These are phyloP conservation scores for Cryptococcus maquisensis DNA, from an alignment of 1,284 basidiomycete genomes.

Conservation along the genomic window DNA sequence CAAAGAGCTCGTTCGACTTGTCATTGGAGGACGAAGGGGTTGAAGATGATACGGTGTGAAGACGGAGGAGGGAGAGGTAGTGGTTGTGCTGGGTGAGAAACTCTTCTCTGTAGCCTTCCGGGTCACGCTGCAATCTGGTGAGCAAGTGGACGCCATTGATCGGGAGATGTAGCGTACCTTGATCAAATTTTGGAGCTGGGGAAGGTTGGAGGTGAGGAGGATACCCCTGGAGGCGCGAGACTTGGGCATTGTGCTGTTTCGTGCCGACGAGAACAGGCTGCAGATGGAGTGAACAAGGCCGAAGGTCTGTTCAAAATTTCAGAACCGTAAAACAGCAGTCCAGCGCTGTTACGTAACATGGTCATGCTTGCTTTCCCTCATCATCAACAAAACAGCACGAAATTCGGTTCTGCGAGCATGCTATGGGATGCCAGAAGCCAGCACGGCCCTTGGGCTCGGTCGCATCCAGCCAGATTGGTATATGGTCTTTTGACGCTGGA, in stretches of 20 bases:
- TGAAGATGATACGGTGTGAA: conserved; percentile 49
- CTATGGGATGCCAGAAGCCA: no score
- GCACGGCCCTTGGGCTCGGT: no score
- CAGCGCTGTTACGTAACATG: neutral
- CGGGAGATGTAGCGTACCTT: conserved; percentile 52
- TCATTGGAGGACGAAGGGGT: conserved; percentile 23
- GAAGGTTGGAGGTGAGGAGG: conserved; percentile 56
- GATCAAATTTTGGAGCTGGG: conserved; percentile 86
- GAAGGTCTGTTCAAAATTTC: no score
- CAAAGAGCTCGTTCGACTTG: conserved; percentile 75
- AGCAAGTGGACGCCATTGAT: conserved; percentile 17
- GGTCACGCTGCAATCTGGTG: conserved; percentile 60
- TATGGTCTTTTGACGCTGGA: no score
- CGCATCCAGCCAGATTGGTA: no score
- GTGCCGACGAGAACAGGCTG: neutral
- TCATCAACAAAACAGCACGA: no score
- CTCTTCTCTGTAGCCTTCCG: conserved; percentile 86
- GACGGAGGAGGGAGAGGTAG: conserved; percentile 79
- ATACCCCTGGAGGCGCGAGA: conserved; percentile 42
- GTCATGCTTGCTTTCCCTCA: neutral
- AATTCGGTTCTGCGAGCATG: no score
- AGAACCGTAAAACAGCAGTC: no score
- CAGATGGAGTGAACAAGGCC: no score
- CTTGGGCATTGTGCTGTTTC: conserved; percentile 43
- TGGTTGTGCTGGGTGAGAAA: conserved; percentile 99